These are phyloP conservation scores for Corynespora cassiicola DNA, from an alignment of 2,329 filamentous ascomycete genomes.

Conservation along the genomic window DNA sequence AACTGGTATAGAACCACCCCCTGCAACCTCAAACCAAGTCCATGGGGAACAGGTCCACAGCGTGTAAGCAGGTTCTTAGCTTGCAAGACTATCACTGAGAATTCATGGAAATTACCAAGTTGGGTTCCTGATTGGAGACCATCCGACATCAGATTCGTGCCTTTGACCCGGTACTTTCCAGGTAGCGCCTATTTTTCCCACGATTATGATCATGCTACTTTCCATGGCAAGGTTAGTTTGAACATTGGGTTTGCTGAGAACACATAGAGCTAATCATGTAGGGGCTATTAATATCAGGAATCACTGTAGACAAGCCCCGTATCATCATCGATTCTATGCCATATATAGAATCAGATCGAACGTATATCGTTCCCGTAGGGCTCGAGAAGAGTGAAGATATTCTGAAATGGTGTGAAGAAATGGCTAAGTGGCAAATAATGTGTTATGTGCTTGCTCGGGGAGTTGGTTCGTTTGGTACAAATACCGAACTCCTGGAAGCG, in stretches of 20 bases:
- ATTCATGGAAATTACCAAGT: slow-evolving; percentile 8
- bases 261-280: neutral
- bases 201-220: slow-evolving; percentile 2
- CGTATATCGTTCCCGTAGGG: neutral
- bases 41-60: too few relatives aligned
- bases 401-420: too few relatives aligned
- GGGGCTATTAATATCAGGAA: slow-evolving; percentile 5
- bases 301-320: slow-evolving; percentile 1
- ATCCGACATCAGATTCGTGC: slow-evolving; percentile 4
- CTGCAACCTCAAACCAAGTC: slow-evolving; percentile 2
- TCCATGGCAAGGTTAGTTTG: slow-evolving; percentile 1
- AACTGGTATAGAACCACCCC: slow-evolving; percentile 8
- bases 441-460: slow-evolving; percentile 4
- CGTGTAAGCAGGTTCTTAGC: slow-evolving; percentile 6
- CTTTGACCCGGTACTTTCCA: slow-evolving; percentile 8
- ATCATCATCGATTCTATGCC: slow-evolving; percentile 8
- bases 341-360: neutral
- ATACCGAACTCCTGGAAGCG: slow-evolving; percentile 1
- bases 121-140: slow-evolving; percentile 19
- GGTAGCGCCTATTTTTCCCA: slow-evolving; percentile 3
- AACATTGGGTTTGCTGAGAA: neutral
- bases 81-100: neutral
- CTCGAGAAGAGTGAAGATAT: too few relatives aligned
- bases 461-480: neutral
- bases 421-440: slow-evolving; percentile 6